Percentiles rank a stretch among this genome's conserved stretches.
phyloP scores from a whole-genome alignment of 345 rosid genomes.

The Corchorus capsularis region DNA sequence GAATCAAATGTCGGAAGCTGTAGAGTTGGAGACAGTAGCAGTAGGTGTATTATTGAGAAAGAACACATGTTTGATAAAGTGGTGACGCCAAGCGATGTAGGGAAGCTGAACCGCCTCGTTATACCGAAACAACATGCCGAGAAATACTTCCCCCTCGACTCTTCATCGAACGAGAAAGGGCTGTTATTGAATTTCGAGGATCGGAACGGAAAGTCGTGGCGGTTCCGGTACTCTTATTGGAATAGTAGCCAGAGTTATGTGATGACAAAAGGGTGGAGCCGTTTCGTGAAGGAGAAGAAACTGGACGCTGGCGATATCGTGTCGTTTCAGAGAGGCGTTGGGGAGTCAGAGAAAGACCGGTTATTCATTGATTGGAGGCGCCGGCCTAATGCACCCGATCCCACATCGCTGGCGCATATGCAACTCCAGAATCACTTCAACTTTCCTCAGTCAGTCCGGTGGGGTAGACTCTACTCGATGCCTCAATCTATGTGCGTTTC shows the following conservation, averaged over 20 bases:
- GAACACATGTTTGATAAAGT: constrained; percentile 87
- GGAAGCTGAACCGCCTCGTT: constrained; percentile 73
- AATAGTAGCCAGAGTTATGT: constrained; percentile 97
- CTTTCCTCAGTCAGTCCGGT: constrained; percentile 46
- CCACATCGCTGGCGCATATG: constrained; percentile 39
- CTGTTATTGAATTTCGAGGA: constrained; percentile 87
- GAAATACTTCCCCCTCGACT: constrained; percentile 67
- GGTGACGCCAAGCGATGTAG: constrained; percentile 85
- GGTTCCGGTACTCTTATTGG: constrained; percentile 95
- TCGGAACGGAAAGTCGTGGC: constrained; percentile 71
- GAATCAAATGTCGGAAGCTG: constrained; percentile 28
- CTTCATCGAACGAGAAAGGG: constrained; percentile 65
- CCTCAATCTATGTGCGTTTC: constrained; percentile 41
- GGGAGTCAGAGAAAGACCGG: constrained; percentile 58
- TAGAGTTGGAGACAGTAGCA: constrained; percentile 21
- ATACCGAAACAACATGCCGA: constrained; percentile 91
- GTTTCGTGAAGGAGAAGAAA: constrained; percentile 92
- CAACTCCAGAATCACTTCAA: constrained; percentile 47
- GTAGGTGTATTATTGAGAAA: constrained; percentile 41
- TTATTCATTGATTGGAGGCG: constrained; percentile 88
- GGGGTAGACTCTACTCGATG: constrained; percentile 59
- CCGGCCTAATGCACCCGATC: constrained; percentile 53
- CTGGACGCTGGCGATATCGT: constrained; percentile 92
- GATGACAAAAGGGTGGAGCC: constrained; percentile 97
- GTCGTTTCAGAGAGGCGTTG: constrained; percentile 76